phyloP scores from a whole-genome alignment of 352 stramenopile genomes.

The Pythium vanterpoolii region DNA sequence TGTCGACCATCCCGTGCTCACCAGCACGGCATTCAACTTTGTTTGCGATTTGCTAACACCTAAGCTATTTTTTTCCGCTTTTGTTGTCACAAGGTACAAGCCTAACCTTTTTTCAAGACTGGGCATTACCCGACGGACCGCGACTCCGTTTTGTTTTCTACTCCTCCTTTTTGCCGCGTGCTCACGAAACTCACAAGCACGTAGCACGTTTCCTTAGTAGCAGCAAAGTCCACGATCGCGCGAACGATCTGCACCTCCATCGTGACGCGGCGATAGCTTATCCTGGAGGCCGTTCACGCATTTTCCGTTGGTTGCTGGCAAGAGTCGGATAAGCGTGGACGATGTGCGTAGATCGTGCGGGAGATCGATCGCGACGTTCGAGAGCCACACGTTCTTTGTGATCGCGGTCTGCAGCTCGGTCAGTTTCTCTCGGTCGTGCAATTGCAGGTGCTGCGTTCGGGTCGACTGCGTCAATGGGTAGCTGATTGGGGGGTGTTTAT shows the following conservation, averaged over 20 bases:
- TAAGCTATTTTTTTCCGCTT: not conserved
- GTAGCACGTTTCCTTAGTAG: not conserved
- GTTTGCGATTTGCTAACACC: no score
- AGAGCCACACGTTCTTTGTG: no score
- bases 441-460: no score
- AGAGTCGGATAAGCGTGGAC: not conserved
- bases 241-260: not conserved
- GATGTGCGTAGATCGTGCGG: not conserved
- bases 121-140: no score
- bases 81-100: not conserved
- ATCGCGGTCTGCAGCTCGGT: not conserved
- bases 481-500: not conserved
- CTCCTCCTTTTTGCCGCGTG: not conserved
- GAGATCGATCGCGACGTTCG: not conserved
- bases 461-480: no score
- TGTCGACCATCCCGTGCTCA: no score
- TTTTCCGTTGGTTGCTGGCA: not conserved
- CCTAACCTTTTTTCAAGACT: not conserved
- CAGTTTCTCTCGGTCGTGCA: no score
- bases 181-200: conserved; percentile 1
- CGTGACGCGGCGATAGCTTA: not conserved
- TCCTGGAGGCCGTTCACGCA: not conserved
- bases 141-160: not conserved
- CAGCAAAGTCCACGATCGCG: not conserved
- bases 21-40: not conserved